Evolutionary conservation across 2,329 filamentous ascomycete genomes (phyloP), one percentile per base, ranked within the genome.

Genomic region (Clarireedia hainanense): DNA sequence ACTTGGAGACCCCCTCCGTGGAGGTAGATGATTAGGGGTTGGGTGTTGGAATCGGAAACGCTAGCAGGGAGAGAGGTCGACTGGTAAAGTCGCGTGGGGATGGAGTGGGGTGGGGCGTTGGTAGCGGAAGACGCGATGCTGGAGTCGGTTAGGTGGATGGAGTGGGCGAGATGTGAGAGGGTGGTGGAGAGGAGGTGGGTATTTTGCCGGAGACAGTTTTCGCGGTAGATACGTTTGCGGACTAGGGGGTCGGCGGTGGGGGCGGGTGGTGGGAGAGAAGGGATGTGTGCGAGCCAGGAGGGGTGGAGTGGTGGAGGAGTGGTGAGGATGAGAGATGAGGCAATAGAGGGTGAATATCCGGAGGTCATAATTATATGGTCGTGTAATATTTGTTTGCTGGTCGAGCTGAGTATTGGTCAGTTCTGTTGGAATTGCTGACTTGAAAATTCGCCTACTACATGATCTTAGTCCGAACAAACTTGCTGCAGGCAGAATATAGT

Each of bases 1-100:
- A 78, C 73, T 27, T 66, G 65, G 2, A 79, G 65, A 0, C 74
- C 75, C 14, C 76, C 76, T 9, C 76, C 76, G 59, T 79, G 76
- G 60, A 74, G 75, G 63, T 78, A 78, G 17, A 78, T 60, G 10
- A 76, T 63, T 6, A 73, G 6, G 12, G 52, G 30, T 15, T 5
- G 3, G 26, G 14, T 24, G 36, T 45, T 58, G 37, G 42, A 14
- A 23, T 17, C 24, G 24, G 6, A 20, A 20, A 20, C 20, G 20
- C 20, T 17, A 3, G 23, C 12, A 3, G n/a, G 4, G 5, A 45
- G 36, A n/a, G 14, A 15, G 23, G 45, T 6, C 4, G 52, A 45
- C 6, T 37, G 43, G 45, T 54, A 54, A 24, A 54, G 43, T 5
- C 52, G 52, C n/a, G 36, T 49, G 17, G 52, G 52, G 7, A 54